phyloP scores from a whole-genome alignment of 2,329 filamentous ascomycete species.

The Talaromyces marneffei region DNA sequence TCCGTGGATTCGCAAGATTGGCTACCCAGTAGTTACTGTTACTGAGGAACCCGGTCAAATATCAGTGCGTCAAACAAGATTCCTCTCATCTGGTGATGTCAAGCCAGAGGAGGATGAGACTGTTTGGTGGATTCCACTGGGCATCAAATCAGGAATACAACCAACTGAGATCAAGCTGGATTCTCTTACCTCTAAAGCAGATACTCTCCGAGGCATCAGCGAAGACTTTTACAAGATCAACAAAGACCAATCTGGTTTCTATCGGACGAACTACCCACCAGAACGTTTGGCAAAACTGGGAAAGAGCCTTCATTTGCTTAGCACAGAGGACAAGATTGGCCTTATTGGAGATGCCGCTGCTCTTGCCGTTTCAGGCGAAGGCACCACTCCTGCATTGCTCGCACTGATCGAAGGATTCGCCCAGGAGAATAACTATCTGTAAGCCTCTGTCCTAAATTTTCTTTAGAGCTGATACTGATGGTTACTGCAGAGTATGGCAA shows the following conservation, averaged over 20 bases:
- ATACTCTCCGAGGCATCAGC: constrained; percentile 60
- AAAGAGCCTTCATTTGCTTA: constrained; percentile 67
- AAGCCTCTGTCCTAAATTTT: constrained; percentile 22
- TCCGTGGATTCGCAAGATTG: constrained; percentile 92
- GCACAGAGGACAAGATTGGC: constrained; percentile 84
- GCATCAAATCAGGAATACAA: constrained; percentile 68
- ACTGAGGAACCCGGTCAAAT: constrained; percentile 79
- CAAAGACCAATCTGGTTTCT: constrained; percentile 80
- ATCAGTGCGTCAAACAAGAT: constrained; percentile 75
- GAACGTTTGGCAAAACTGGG: constrained; percentile 74
- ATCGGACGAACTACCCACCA: constrained; percentile 90
- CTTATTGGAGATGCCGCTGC: constrained; percentile 85
- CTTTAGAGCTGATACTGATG: constrained; percentile 10
- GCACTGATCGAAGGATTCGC: constrained; percentile 80
- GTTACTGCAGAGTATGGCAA: constrained; percentile 62
- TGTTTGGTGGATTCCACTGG: constrained; percentile 91
- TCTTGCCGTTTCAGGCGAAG: constrained; percentile 79
- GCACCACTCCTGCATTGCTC: constrained; percentile 73
- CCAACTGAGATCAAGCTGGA: constrained; percentile 57
- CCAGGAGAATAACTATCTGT: constrained; percentile 73
- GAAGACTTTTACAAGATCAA: constrained; percentile 94
- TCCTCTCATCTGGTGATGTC: constrained; percentile 85
- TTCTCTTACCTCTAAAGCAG: constrained; percentile 68
- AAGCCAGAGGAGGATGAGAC: constrained; percentile 87
- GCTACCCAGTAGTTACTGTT: constrained; percentile 84